Evolutionary conservation across 768 basidiomycete genomes (phyloP).

Genomic region (Rhodocollybia butyracea): DNA sequence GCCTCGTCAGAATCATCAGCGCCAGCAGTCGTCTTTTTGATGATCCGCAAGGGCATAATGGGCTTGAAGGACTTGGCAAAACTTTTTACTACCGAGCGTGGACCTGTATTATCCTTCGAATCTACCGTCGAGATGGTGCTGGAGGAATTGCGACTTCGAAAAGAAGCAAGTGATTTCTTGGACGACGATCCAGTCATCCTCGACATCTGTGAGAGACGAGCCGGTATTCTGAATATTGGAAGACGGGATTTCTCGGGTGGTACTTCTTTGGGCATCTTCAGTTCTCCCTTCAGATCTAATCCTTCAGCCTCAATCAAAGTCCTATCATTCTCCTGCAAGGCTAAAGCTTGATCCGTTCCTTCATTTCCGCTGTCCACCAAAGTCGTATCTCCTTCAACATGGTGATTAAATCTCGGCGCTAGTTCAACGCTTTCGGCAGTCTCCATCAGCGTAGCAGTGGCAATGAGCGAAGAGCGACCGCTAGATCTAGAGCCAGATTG

Average conservation of each 20-base stretch:
- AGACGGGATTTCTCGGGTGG: not conserved
- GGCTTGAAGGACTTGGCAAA: not conserved
- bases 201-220: not conserved
- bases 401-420: not conserved
- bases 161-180: conserved; percentile 1
- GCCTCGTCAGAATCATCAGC: not conserved
- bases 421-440: not conserved
- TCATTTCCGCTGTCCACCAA: not conserved
- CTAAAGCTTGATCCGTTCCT: not conserved
- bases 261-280: not conserved
- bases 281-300: not conserved
- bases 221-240: conserved; percentile 3
- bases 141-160: conserved; percentile 4
- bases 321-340: not conserved
- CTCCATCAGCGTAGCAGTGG: not conserved
- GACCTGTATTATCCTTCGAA: not conserved
- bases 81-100: not conserved
- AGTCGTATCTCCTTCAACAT: not conserved
- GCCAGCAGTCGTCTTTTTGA: not conserved
- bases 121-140: not conserved
- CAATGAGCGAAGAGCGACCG: not conserved
- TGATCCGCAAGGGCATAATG: conserved; percentile 1
- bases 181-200: conserved; percentile 2
- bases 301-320: not conserved
- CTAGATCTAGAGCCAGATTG: not conserved